Evolutionary conservation across 352 stramenopile genomes (phyloP), one percentile per base, ranked within the genome.

Genomic region (Ophiocytium majus): DNA sequence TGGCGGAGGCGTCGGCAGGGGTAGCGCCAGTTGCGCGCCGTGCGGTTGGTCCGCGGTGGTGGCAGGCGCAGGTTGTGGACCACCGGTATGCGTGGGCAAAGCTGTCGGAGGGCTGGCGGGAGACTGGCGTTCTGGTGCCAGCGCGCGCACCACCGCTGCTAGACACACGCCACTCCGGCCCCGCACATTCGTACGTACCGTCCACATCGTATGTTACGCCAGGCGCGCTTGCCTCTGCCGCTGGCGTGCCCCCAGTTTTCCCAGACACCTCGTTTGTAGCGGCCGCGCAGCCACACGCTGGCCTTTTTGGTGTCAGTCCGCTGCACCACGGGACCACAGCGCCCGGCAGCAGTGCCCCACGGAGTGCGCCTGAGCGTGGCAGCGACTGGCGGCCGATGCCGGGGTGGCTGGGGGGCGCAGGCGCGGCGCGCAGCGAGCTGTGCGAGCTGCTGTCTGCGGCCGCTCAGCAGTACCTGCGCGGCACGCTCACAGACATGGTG

Each of bases 341-440:
- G n/a, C n/a, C n/a, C n/a, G n/a, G n/a, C n/a, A n/a, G n/a, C n/a
- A n/a, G n/a, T n/a, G n/a, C n/a, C n/a, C n/a, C n/a, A n/a, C n/a
- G n/a, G n/a, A n/a, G n/a, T n/a, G n/a, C n/a, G n/a, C n/a, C n/a
- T n/a, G n/a, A n/a, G n/a, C n/a, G n/a, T n/a, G n/a, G n/a, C n/a
- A n/a, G n/a, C n/a, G 32, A 17, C 32, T 57, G 43, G 43, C 43
- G 66, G 35, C 66, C 66, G 35, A 78, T 78, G 66, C 66, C 66
- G 35, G 66, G 66, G 5, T 78, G 66, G 66, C 5, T 14, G 35
- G 32, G 5, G 32, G 66, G 66, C 5, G 5, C 5, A 5, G 66
- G 66, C 32, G 66, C 66, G 5, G 66, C 66, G 5, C 5, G 35
- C 32, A 78, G 66, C 35, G 32, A 78, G 66, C 35, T 78, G 35